Evolutionary conservation across 208 protist genomes (phyloP).

Genomic region (Trypanosoma conorhini): DNA sequence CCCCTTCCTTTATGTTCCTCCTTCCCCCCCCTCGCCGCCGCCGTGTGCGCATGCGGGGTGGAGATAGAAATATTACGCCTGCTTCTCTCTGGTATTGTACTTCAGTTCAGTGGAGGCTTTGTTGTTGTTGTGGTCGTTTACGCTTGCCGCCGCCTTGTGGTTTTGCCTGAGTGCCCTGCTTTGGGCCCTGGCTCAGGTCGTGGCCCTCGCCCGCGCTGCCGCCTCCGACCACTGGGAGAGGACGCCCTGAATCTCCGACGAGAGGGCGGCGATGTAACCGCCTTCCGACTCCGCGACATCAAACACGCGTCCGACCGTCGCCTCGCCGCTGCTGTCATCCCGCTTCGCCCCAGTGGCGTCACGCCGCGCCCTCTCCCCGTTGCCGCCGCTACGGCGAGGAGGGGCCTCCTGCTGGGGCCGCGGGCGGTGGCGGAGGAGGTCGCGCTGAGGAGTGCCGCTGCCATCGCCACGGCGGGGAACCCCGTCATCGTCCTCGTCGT

Average conservation of each 20-base stretch:
- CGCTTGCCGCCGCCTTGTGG: background rate
- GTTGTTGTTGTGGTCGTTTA: background rate
- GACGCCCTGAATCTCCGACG: constrained; percentile 19
- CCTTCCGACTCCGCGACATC: background rate
- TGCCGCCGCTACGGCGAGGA: background rate
- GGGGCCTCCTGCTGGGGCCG: background rate
- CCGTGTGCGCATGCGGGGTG: background rate
- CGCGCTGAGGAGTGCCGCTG: background rate
- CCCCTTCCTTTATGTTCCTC: too few species aligned
- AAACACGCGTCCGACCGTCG: background rate
- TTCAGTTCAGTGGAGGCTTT: background rate
- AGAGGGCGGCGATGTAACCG: constrained; percentile 10
- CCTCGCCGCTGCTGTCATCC: background rate
- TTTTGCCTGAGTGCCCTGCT: background rate
- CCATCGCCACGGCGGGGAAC: background rate
- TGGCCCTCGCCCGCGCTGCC: background rate
- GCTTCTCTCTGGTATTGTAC: background rate
- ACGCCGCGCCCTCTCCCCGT: background rate
- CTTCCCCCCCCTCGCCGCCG: too few species aligned
- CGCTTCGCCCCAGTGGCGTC: background rate
- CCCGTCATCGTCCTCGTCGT: background rate
- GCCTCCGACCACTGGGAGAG: constrained; percentile 17
- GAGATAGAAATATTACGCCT: background rate
- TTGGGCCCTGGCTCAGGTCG: background rate
- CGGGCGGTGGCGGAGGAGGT: background rate